Base-by-base conservation (phyloP, 345 rosid genomes). In the Eucalyptus curtisii region DNA sequence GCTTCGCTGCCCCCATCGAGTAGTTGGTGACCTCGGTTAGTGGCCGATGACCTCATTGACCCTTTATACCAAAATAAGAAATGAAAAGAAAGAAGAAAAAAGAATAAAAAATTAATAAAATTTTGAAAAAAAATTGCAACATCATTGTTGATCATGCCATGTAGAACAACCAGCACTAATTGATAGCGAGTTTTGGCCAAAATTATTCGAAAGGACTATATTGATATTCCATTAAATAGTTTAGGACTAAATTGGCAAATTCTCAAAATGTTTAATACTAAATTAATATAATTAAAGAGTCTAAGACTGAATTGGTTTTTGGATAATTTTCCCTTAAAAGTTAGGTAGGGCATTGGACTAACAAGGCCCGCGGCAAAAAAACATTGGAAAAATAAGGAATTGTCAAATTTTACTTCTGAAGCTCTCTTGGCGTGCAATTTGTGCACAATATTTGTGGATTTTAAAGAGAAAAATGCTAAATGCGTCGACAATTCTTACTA, bases 161-260 rank as follows among this genome's bases (percentile, higher is more conserved):
- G 1, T 27, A 59, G 7, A 27, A 59, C 2, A 27, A 12, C 0
- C 1, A 1, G 0, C n/a, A 59, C 0, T 10, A 7, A 11, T 16
- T 27, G 5, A 1, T 2, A 59, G 15, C 0, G 2, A 59, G 30
- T 59, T 59, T 0, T 10, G 0, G 0, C 2, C 31, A 25, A 57
- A 57, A 11, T 59, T 27, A 59, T 27, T 27, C 2, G 0, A 0
- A 59, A 59, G 0, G 1, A 59, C 66, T 59, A 27, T 12, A 27
- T 27, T 59, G 66, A 10, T 11, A 59, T 9, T 59, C 30, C 0
- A 12, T 59, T 5, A 59, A 59, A 27, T 25, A 12, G 66, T 59
- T 0, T 59, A 59, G 7, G 66, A 27, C 7, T 59, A 27, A 11
- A 1, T 59, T 59, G 31, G 1, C 0, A 27, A 59, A 59, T 1